These are phyloP conservation scores for Yamadazyma membranifaciens DNA, from an alignment of 1,139 yeast genomes.

Conservation along the genomic window DNA sequence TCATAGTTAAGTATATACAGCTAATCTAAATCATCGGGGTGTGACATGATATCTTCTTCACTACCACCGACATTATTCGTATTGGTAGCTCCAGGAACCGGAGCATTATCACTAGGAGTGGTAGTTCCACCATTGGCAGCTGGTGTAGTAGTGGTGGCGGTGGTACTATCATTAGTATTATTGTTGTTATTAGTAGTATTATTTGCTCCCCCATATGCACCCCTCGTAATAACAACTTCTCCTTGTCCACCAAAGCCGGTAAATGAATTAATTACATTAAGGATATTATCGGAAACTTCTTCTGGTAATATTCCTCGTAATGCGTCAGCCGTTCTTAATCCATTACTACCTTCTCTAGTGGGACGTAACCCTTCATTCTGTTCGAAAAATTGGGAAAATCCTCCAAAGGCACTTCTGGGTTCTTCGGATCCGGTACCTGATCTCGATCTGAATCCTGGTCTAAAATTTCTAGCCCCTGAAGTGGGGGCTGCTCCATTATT, in stretches of 20 bases:
- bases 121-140: not conserved
- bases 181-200: not conserved
- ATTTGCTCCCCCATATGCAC: not conserved
- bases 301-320: slow-evolving; percentile 16
- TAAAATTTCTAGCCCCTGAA: not conserved
- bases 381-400: slow-evolving; percentile 3
- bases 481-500: not conserved
- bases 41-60: not conserved
- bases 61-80: not conserved
- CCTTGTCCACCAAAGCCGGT: slow-evolving; percentile 13
- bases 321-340: slow-evolving; percentile 7
- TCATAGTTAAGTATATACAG: not conserved
- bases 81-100: not conserved
- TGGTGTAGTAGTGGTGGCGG: not conserved
- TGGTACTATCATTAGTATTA: not conserved
- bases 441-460: not conserved
- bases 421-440: not conserved
- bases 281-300: slow-evolving; percentile 14
- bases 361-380: slow-evolving; percentile 2
- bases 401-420: slow-evolving; percentile 2
- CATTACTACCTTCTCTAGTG: not conserved
- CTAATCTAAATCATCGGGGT: not conserved
- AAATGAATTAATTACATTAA: slow-evolving; percentile 15
- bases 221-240: slow-evolving; percentile 4
- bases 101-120: not conserved